Percentiles rank a stretch among this genome's conserved stretches.
Evolutionary conservation across 306 rosid species (phyloP).

Genomic region (Dalbergia cochinchinensis): DNA sequence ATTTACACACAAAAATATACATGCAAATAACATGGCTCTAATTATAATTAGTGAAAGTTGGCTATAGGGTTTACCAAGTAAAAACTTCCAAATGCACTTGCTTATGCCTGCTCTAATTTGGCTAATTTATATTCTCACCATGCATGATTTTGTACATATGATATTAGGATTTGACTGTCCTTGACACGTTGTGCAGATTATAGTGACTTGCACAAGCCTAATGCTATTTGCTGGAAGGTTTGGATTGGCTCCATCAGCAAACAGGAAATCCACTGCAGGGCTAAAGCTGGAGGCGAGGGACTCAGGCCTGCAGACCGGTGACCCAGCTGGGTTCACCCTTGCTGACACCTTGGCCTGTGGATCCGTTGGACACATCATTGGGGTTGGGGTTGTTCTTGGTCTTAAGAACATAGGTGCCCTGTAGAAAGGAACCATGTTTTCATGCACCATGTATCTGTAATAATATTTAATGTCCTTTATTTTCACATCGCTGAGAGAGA

Average conservation of each 20-base stretch:
- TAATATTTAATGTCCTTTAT: not conserved
- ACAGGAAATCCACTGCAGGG: constrained; percentile 94
- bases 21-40: too few relatives aligned
- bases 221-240: constrained; percentile 98
- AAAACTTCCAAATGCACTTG: not conserved
- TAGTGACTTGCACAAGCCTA: constrained; percentile 80
- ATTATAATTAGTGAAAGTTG: not conserved
- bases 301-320: constrained; percentile 96
- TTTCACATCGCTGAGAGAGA: not conserved
- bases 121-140: not conserved
- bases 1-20: too few relatives aligned
- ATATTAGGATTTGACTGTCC: not conserved
- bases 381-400: constrained; percentile 97
- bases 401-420: constrained; percentile 81
- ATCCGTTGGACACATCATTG: constrained; percentile 85
- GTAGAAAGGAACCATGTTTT: constrained; percentile 41
- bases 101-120: not conserved
- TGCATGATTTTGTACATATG: not conserved
- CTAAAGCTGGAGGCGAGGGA: constrained; percentile 88
- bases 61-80: not conserved
- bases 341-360: constrained; percentile 99
- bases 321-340: constrained; percentile 96
- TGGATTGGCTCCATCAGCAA: constrained; percentile 96
- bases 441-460: constrained; percentile 31
- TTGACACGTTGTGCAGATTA: constrained; percentile 60